Base-by-base conservation (phyloP, 2,329 filamentous ascomycete genomes). In the Fusarium newnesense region DNA sequence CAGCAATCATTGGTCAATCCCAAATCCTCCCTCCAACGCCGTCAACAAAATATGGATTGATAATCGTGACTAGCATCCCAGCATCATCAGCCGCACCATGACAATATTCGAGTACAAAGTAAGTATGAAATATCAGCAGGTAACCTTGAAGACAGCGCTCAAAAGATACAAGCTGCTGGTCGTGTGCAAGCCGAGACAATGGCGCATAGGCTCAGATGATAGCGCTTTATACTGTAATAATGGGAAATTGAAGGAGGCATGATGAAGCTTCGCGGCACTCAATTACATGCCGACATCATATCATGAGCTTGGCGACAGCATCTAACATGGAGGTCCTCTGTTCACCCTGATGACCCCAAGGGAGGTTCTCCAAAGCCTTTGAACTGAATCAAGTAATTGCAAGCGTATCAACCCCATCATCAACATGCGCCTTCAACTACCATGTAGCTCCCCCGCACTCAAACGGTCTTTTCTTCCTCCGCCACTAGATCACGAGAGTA, bases 381-480 rank as follows among this genome's bases (percentile, higher is more conserved):
- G 26, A 40, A 26, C 19, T 21, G 16, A 4, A 53, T 30, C 9
- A 12, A 60, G 44, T 34, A 18, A 40, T 18, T 26, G 4, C 16
- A 58, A 7, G 28, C 9, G n/a, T 37, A 8, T 16, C 34, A 16
- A 44, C 9, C 47, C 24, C 28, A 50, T 50, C 19, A 19, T 21
- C 15, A 24, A 28, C 24, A 44, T 24, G 24, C 18, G 12, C 7
- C 37, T 16, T 39, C 30, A n/a, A 5, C 12, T 21, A 24, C 50
- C 13, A 39, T 12, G 24, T 4, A 9, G 5, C 6, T 10, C 19
- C 53, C n/a, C 60, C 42, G 15, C 59, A 44, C 28, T 28, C 26
- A 12, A 40, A 28, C 43, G 70, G 70, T 4, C 19, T 36, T 68
- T 74, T 74, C 43, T 47, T 70, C 40, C 49, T 73, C 70, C 70